These are phyloP conservation scores for Monsonia emarginata DNA, from an alignment of 441 rosid species.

Conservation along the genomic window DNA sequence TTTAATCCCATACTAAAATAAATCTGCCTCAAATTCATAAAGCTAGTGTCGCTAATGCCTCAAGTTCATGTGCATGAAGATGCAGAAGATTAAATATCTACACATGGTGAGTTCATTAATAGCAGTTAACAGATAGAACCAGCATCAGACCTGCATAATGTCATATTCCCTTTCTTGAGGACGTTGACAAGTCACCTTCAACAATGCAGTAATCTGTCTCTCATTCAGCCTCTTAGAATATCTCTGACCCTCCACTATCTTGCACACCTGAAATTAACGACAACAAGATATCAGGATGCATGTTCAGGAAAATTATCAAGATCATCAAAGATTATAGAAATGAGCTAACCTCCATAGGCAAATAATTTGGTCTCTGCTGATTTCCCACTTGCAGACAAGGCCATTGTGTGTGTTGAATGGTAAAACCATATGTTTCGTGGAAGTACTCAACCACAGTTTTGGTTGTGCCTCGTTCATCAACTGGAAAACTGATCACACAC, in stretches of 20 bases:
- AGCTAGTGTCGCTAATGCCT: background rate
- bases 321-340: background rate
- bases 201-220: constrained; percentile 75
- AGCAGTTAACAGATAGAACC: no score
- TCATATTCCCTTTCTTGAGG: constrained; percentile 86
- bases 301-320: background rate
- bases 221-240: constrained; percentile 84
- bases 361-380: constrained; percentile 85
- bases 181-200: constrained; percentile 90
- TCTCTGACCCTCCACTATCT: constrained; percentile 92
- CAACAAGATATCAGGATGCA: constrained; percentile 14
- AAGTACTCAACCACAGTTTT: constrained; percentile 91
- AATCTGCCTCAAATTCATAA: background rate
- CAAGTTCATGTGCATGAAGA: background rate
- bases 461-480: constrained; percentile 73
- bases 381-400: constrained; percentile 98
- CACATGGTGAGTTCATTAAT: no score
- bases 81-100: no score
- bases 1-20: background rate
- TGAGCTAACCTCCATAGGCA: constrained; percentile 78
- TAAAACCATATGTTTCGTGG: constrained; percentile 93
- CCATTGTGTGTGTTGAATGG: constrained; percentile 71
- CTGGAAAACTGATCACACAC: constrained; percentile 61
- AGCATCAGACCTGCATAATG: constrained; percentile 43
- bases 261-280: constrained; percentile 56